Percentiles rank a stretch among this genome's conserved stretches.
phyloP scores from a whole-genome alignment of 192 early-diverging fungal species.

The Pilobolus umbonatus region DNA sequence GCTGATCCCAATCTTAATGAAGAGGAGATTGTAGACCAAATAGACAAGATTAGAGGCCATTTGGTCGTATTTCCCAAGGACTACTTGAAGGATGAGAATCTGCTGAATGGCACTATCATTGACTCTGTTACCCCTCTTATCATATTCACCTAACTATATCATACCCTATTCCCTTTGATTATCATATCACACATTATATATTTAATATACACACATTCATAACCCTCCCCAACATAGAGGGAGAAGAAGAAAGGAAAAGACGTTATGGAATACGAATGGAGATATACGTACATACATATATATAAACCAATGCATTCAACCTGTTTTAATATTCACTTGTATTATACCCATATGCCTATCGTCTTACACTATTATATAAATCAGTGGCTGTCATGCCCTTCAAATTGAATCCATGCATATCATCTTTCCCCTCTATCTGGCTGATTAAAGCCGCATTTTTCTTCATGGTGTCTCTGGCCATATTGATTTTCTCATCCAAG shows the following conservation, averaged over 20 bases:
- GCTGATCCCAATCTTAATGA: slow-evolving; percentile 31
- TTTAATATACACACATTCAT: no score
- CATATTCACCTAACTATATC: slow-evolving; percentile 42
- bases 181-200: not conserved
- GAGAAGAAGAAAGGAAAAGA: no score
- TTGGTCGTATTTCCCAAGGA: slow-evolving; percentile 45
- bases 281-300: no score
- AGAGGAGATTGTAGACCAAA: slow-evolving; percentile 24
- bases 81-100: slow-evolving; percentile 44
- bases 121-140: slow-evolving; percentile 46
- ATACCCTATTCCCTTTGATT: not conserved
- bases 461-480: slow-evolving; percentile 40
- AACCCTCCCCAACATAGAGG: no score
- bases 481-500: slow-evolving; percentile 42
- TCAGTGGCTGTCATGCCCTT: slow-evolving; percentile 33
- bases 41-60: slow-evolving; percentile 42
- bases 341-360: no score
- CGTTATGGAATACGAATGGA: no score
- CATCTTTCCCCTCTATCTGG: slow-evolving; percentile 43
- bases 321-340: no score
- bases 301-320: no score
- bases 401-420: slow-evolving; percentile 41
- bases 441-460: slow-evolving; percentile 40
- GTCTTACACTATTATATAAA: slow-evolving; percentile 15
- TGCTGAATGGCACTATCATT: slow-evolving; percentile 35